Evolutionary conservation across 768 basidiomycete genomes (phyloP).

Genomic region (Filobasidium floriforme): DNA sequence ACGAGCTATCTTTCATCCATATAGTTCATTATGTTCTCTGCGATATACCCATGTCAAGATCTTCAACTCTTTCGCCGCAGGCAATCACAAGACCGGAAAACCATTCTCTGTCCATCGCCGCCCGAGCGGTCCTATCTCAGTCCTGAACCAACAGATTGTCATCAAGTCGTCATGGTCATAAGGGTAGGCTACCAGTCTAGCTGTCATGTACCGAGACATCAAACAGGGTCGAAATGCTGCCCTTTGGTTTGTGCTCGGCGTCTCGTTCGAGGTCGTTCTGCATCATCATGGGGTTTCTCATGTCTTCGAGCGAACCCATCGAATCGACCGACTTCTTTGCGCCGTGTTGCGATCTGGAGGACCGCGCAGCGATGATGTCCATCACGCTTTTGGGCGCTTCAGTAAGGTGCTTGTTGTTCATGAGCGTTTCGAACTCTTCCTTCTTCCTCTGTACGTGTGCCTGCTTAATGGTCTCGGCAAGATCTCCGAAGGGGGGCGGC

Average conservation of each 20-base stretch:
- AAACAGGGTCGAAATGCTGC: not conserved
- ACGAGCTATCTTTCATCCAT: too few species aligned
- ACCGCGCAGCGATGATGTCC: not conserved
- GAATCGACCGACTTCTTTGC: conserved; percentile 35
- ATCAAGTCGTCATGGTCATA: too few species aligned
- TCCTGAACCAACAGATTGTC: too few species aligned
- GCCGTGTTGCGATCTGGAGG: not conserved
- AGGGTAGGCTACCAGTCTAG: not conserved
- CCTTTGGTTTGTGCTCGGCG: too few species aligned
- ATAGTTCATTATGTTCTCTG: too few species aligned
- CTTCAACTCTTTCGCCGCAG: too few species aligned
- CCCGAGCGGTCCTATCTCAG: too few species aligned
- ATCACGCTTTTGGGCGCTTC: not conserved
- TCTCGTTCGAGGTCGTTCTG: too few species aligned
- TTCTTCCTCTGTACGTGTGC: not conserved
- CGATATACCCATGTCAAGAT: too few species aligned
- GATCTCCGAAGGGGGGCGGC: not conserved
- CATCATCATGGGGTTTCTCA: too few species aligned
- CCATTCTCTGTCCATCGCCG: too few species aligned
- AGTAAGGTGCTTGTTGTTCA: not conserved
- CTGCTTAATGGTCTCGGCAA: not conserved
- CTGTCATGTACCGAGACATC: not conserved
- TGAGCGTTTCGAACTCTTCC: not conserved
- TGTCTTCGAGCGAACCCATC: conserved; percentile 47
- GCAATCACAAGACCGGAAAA: too few species aligned